Percentiles rank a stretch among this genome's conserved stretches.
phyloP scores from a whole-genome alignment of 306 rosid genomes.

The Biancaea sappan region DNA sequence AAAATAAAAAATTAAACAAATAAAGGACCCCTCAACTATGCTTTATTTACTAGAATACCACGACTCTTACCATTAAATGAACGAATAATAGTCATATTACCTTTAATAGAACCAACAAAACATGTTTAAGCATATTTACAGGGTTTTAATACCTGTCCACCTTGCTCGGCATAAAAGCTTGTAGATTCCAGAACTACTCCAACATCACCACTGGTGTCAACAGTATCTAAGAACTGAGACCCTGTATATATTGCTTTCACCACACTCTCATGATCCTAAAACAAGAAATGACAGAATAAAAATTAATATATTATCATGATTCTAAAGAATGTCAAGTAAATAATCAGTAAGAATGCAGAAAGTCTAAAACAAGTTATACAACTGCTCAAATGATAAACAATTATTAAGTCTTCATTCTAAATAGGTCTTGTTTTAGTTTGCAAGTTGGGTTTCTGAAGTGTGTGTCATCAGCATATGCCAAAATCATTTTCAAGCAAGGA shows the following conservation, averaged over 20 bases:
- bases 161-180: conserved; percentile 98
- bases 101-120: conserved; percentile 12
- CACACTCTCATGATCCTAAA: conserved; percentile 79
- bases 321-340: conserved; percentile 14
- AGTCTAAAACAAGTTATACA: conserved; percentile 6
- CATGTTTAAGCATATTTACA: not conserved
- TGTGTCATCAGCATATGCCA: not conserved
- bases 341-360: not conserved
- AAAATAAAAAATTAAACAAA: not conserved
- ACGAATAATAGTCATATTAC: not conserved
- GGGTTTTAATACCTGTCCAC: conserved; percentile 85
- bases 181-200: conserved; percentile 88
- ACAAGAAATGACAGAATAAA: conserved; percentile 32
- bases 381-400: not conserved
- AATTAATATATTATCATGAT: conserved; percentile 26
- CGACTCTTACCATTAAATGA: conserved; percentile 2
- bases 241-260: conserved; percentile 89
- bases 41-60: conserved; percentile 4
- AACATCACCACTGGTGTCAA: conserved; percentile 59
- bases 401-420: not conserved
- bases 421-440: not conserved
- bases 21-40: not conserved
- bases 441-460: not conserved
- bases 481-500: no score
- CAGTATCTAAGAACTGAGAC: conserved; percentile 63